A percentile compares a stretch with the other conserved stretches of the same genome.
Conservation (phyloP, 2,329 filamentous ascomycete genomes). For the Penicillium glabrum region DNA sequence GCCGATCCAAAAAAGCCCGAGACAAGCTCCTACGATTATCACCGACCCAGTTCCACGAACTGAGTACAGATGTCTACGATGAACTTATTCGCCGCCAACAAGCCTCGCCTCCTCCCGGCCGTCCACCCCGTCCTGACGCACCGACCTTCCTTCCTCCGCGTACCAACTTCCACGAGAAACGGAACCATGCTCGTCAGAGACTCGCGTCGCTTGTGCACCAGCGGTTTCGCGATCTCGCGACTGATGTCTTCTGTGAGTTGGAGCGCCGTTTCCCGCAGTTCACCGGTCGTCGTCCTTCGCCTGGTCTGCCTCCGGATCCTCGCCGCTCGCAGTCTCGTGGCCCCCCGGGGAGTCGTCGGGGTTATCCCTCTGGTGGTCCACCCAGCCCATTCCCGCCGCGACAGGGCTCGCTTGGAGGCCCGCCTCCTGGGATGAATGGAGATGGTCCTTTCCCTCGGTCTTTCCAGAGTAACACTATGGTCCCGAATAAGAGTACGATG, state of each 20-base stretch:
- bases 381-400: conserved; percentile 41
- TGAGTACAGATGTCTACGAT: conserved; percentile 97
- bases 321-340: conserved; percentile 45
- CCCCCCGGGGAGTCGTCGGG: conserved; percentile 30
- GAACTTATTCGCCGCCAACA: conserved; percentile 86
- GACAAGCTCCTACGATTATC: conserved; percentile 92
- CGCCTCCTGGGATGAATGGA: conserved; percentile 54
- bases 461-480: conserved; percentile 92
- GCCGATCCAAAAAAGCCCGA: conserved; percentile 81
- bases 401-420: conserved; percentile 41
- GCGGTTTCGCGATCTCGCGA: conserved; percentile 86
- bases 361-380: conserved; percentile 38
- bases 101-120: conserved; percentile 49
- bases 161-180: conserved; percentile 88
- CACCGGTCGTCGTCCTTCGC: conserved; percentile 69
- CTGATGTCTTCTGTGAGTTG: conserved; percentile 93
- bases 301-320: conserved; percentile 36
- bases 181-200: conserved; percentile 96
- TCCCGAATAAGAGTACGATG: conserved; percentile 97
- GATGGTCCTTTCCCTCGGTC: conserved; percentile 81
- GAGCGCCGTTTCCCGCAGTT: conserved; percentile 88
- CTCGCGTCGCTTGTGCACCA: conserved; percentile 84
- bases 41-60: conserved; percentile 89
- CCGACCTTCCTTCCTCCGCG: conserved; percentile 80
- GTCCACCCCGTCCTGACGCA: conserved; percentile 46